Evolutionary conservation across 306 rosid species (phyloP).

Genomic region (Geum urbanum): DNA sequence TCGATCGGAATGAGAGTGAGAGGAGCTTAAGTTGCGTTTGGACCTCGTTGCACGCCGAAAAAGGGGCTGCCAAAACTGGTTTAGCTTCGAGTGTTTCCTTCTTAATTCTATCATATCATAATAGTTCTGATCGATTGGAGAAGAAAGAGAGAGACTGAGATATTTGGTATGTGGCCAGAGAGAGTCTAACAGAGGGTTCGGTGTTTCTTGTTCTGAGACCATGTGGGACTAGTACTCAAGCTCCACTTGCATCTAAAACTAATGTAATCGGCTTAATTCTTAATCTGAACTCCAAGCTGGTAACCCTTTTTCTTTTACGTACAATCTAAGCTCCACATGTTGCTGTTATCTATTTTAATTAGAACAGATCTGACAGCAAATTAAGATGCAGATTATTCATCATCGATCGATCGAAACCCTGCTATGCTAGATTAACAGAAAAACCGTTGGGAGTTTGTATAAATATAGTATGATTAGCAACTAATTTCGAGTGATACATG

Average conservation of each 20-base stretch:
- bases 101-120: not conserved
- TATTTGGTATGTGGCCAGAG: constrained; percentile 8
- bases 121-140: not conserved
- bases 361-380: constrained; percentile 4
- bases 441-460: constrained; percentile 2
- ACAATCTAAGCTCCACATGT: constrained; percentile 13
- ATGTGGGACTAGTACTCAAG: constrained; percentile 6
- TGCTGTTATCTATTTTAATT: not conserved
- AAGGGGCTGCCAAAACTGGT: constrained; percentile 31
- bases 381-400: not conserved
- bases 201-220: constrained; percentile 17
- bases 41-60: constrained; percentile 43
- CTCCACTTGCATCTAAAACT: not conserved
- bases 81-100: constrained; percentile 23
- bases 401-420: not conserved
- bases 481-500: not conserved
- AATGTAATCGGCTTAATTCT: not conserved
- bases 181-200: not conserved
- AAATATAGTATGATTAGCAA: not conserved
- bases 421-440: constrained; percentile 10
- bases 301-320: not conserved
- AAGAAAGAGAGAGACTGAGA: not conserved
- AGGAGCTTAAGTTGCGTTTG: not conserved
- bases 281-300: not conserved
- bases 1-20: not conserved